Evolutionary conservation across 768 basidiomycete genomes (phyloP), one percentile per base, ranked within the genome.

Genomic region (Saitozyma sp.): DNA sequence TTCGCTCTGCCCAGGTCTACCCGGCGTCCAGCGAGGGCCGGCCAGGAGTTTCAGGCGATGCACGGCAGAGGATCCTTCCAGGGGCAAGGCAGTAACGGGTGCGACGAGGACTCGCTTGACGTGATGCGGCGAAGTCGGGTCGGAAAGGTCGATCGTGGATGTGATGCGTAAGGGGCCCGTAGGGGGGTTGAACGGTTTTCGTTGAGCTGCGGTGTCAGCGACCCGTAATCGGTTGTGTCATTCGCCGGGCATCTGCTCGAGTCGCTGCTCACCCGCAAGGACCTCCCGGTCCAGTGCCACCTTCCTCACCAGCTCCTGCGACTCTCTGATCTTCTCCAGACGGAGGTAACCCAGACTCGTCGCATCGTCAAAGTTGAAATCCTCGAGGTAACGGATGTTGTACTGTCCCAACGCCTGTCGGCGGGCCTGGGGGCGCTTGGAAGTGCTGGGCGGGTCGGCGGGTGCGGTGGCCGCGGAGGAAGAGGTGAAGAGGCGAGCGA

Each of bases 11-110:
- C 67, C 67, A 37, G 68, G 71, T 56, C 65, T 52, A 81, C 82
- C 46, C 61, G 86, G 86, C 8, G 88, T 85, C 92, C 92, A 98
- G 60, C 95, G 83, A 29, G 89, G 82, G 11, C 94, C 95, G 16
- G 95, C 91, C 43, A 99, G 83, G 3, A 98, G 83, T 75, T 92
- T 90, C 73, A 94, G 82, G 78, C 89, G 91, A 80, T 95, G 91
- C 9, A 87, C 78, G 7, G 91, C 89, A 19, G 81, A 79, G n/a
- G 85, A 82, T 56, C 82, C 77, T 46, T 81, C 82, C 68, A 97
- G 81, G 0, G 91, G 88, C 49, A 97, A 83, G 11, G 84, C 79
- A 62, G 89, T 83, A 43, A 97, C 86, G 13, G 91, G 85, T 11
- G 86, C 88, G 16, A 90, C 86, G 58, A 92, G 82, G 56, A 83